Conservation (phyloP, 2,329 filamentous ascomycete species). For the Fusarium decemcellulare region DNA sequence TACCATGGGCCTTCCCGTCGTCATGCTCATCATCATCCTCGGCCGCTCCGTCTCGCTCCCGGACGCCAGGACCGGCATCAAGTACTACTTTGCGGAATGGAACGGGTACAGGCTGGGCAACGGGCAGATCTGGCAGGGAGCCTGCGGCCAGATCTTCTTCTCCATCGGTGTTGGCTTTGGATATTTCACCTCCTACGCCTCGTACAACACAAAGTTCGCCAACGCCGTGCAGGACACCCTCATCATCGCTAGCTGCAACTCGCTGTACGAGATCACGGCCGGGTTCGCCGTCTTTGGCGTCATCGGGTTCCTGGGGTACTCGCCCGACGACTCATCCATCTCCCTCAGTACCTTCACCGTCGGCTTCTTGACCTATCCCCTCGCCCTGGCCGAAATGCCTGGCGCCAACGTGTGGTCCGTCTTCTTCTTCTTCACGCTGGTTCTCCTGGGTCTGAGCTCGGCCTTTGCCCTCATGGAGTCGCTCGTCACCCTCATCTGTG, state of each 20-base stretch:
- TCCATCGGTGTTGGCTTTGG: conserved; percentile 66
- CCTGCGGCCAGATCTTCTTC: conserved; percentile 62
- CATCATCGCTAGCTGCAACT: conserved; percentile 66
- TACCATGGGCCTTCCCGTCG: conserved; percentile 69
- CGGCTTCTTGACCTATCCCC: conserved; percentile 67
- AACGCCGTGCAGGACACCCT: conserved; percentile 68
- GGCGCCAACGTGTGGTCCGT: conserved; percentile 69
- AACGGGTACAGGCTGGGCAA: conserved; percentile 57
- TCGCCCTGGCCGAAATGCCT: conserved; percentile 68
- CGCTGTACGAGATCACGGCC: conserved; percentile 64
- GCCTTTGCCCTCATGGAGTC: conserved; percentile 26
- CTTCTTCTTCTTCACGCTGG: conserved; percentile 67
- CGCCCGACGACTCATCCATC: conserved; percentile 47
- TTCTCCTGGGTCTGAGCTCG: conserved; percentile 66
- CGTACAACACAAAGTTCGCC: conserved; percentile 66
- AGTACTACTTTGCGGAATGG: conserved; percentile 56
- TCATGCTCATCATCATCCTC: conserved; percentile 67
- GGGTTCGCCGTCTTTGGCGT: conserved; percentile 63
- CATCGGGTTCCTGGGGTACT: conserved; percentile 58
- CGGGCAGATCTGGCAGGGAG: conserved; percentile 62
- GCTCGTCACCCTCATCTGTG: conserved; percentile 55
- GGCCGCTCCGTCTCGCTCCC: conserved; percentile 64
- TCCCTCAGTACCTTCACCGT: conserved; percentile 63
- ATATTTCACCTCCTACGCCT: conserved; percentile 69
- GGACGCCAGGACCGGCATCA: conserved; percentile 64